Percentiles rank a stretch among this genome's conserved stretches.
Conservation (phyloP, 2,329 filamentous ascomycete genomes). For the Monosporascus sp. region DNA sequence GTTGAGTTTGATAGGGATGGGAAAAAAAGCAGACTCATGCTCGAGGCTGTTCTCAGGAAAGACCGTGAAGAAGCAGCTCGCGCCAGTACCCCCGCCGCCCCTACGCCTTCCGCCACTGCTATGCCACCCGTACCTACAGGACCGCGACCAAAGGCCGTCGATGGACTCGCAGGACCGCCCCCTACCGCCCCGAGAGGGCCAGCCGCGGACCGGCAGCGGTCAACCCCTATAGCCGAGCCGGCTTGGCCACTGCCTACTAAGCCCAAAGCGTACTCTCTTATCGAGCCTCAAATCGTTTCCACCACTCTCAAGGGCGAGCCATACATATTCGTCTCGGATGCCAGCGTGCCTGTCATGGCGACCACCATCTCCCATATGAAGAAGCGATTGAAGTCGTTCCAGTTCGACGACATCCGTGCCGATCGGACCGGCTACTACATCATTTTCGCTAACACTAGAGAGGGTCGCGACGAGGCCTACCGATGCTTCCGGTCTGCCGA, state of each 20-base stretch:
- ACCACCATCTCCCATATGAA: slow-evolving; percentile 87
- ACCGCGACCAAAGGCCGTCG: slow-evolving; percentile 28
- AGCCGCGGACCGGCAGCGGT: slow-evolving; percentile 46
- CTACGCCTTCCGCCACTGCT: slow-evolving; percentile 15
- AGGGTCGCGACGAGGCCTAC: slow-evolving; percentile 74
- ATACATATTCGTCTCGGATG: slow-evolving; percentile 84
- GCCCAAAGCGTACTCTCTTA: slow-evolving; percentile 45
- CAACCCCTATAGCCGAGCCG: slow-evolving; percentile 27
- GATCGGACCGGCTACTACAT: slow-evolving; percentile 89
- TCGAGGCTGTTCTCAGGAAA: slow-evolving; percentile 67
- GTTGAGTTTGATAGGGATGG: slow-evolving; percentile 91
- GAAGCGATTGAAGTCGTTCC: slow-evolving; percentile 78
- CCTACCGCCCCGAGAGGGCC: slow-evolving; percentile 85
- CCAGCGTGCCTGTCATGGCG: slow-evolving; percentile 78
- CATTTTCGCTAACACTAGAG: slow-evolving; percentile 73
- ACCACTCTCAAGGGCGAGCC: slow-evolving; percentile 70
- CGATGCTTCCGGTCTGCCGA: slow-evolving; percentile 75
- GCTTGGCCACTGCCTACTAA: slow-evolving; percentile 35
- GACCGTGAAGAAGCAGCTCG: slow-evolving; percentile 55
- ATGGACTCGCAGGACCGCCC: slow-evolving; percentile 58
- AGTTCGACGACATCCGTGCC: slow-evolving; percentile 74
- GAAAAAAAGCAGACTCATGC: slow-evolving; percentile 70
- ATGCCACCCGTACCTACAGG: slow-evolving; percentile 17
- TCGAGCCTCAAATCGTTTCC: slow-evolving; percentile 63
- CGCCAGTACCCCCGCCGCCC: slow-evolving; percentile 1